phyloP scores from a whole-genome alignment of 306 rosid genomes.

The Acacia crassicarpa region DNA sequence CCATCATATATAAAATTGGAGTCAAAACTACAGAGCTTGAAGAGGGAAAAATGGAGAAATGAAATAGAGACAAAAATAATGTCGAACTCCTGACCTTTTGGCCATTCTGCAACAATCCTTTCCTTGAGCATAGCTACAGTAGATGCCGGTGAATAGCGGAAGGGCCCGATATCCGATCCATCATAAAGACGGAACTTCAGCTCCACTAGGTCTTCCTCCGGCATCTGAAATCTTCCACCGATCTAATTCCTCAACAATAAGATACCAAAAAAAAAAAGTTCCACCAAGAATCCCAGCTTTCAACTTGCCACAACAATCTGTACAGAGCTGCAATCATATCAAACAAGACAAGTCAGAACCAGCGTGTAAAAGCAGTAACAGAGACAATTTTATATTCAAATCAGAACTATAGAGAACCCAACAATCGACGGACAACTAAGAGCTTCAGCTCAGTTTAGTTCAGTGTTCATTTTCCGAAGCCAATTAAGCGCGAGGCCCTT shows the following conservation, averaged over 20 bases:
- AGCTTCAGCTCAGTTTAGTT: not conserved
- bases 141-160: conserved; percentile 72
- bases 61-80: not conserved
- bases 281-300: not conserved
- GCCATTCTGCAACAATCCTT: conserved; percentile 81
- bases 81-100: conserved; percentile 61
- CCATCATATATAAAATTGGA: not conserved
- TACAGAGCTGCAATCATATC: conserved; percentile 2
- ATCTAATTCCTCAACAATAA: not conserved
- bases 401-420: not conserved
- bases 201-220: conserved; percentile 83
- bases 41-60: not conserved
- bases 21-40: not conserved
- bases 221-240: conserved; percentile 53
- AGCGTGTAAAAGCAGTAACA: not conserved
- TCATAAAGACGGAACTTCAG: conserved; percentile 89
- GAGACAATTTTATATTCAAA: not conserved
- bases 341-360: not conserved
- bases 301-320: not conserved
- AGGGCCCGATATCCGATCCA: conserved; percentile 91
- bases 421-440: not conserved
- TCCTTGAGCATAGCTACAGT: conserved; percentile 77
- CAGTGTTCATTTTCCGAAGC: conserved; percentile 4
- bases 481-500: not conserved
- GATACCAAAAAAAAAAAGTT: not conserved